A percentile compares a stretch with the other conserved stretches of the same genome.
phyloP scores from a whole-genome alignment of 139 green algal genomes.

The Eudorina sp. region DNA sequence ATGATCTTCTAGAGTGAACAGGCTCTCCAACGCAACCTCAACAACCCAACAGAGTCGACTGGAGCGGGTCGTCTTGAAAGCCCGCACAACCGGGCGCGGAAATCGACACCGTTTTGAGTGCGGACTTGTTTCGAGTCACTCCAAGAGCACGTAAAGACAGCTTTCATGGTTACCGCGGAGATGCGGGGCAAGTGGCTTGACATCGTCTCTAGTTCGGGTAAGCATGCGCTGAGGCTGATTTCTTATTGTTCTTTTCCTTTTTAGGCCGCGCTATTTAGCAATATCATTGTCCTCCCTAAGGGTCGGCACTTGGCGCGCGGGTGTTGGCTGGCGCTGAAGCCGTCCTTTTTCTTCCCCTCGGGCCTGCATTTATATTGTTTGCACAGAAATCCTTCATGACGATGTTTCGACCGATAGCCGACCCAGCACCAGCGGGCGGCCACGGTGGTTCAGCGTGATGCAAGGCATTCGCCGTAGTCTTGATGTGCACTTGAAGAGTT shows the following conservation, averaged over 20 bases:
- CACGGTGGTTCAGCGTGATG: slow-evolving; percentile 17
- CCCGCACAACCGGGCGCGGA: no score
- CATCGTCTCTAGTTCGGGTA: neutral
- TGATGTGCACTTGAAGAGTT: slow-evolving; percentile 36
- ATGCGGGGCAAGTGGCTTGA: slow-evolving; percentile 33
- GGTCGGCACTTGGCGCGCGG: no score
- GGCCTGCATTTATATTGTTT: neutral
- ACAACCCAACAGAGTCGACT: no score
- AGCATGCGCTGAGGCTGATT: neutral
- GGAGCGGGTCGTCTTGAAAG: no score
- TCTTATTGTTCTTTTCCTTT: neutral
- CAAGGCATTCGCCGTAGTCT: slow-evolving; percentile 21
- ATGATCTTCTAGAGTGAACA: no score
- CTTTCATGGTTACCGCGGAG: no score
- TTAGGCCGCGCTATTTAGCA: neutral
- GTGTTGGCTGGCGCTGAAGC: neutral
- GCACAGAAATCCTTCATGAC: neutral
- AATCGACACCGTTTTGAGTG: no score
- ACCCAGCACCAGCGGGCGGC: neutral
- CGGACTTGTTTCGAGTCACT: no score
- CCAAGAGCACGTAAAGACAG: no score
- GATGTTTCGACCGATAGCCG: neutral
- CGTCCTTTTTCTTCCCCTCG: neutral
- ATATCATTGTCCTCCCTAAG: no score
- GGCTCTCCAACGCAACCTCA: no score